Conservation (phyloP, 495 filamentous ascomycete genomes). For the Tricharina praecox region DNA sequence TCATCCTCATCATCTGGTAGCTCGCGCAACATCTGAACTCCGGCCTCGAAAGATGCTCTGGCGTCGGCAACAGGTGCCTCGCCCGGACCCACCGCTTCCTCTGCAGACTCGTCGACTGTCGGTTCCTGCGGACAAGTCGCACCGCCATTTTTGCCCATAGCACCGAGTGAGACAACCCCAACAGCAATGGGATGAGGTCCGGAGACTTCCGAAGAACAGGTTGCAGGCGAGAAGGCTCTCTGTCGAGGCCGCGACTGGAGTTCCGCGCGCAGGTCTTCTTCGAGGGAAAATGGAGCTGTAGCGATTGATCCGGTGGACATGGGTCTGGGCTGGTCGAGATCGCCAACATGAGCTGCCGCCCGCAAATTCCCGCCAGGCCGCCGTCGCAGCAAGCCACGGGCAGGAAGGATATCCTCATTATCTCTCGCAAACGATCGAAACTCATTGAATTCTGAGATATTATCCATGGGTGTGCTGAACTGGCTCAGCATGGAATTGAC, state of each 20-base stretch:
- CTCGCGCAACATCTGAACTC: conserved; percentile 71
- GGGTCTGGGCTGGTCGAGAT: conserved; percentile 46
- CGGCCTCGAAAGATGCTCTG: conserved; percentile 67
- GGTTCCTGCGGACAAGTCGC: not conserved
- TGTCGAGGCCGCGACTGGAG: conserved; percentile 27
- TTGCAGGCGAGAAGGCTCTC: conserved; percentile 1
- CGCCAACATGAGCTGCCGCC: conserved; percentile 56
- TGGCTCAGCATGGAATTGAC: conserved; percentile 17
- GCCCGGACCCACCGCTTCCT: conserved; percentile 17
- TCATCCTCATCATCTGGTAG: conserved; percentile 70
- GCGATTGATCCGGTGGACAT: conserved; percentile 56
- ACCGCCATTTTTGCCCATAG: conserved; percentile 30
- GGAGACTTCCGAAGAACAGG: not conserved
- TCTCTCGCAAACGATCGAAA: not conserved
- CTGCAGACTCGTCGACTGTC: conserved; percentile 2
- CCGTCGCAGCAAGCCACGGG: conserved; percentile 48
- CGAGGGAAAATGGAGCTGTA: conserved; percentile 17
- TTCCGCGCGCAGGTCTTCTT: conserved; percentile 24
- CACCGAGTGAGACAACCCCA: conserved; percentile 36
- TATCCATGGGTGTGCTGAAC: conserved; percentile 17
- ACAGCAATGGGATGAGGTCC: conserved; percentile 8
- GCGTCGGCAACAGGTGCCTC: conserved; percentile 26
- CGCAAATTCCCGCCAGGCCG: conserved; percentile 80
- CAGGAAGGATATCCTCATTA: conserved; percentile 9
- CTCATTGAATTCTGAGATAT: conserved; percentile 18